Percentiles rank a stretch among this genome's conserved stretches.
phyloP scores from a whole-genome alignment of 345 rosid species.

The Clarkia xantiana region DNA sequence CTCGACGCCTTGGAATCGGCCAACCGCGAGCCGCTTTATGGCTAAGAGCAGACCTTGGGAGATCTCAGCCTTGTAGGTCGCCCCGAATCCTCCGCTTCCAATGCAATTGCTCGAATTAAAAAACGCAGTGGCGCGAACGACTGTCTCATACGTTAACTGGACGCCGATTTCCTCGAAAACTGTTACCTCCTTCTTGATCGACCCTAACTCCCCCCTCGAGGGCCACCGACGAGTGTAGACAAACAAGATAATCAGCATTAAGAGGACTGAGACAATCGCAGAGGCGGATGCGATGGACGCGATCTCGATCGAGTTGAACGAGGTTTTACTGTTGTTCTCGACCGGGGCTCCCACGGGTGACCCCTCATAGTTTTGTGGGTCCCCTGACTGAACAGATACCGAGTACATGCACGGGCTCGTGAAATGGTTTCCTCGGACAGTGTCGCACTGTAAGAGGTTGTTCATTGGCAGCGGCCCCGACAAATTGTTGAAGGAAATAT shows the following conservation, averaged over 20 bases:
- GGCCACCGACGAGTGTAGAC: constrained; percentile 27
- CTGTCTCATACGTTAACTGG: constrained; percentile 31
- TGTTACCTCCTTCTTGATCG: constrained; percentile 30
- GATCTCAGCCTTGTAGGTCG: constrained; percentile 47
- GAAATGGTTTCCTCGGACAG: constrained; percentile 41
- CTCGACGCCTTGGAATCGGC: constrained; percentile 39
- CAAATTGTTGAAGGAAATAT: constrained; percentile 47
- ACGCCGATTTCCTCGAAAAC: constrained; percentile 35
- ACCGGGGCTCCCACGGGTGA: constrained; percentile 10
- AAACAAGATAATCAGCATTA: constrained; percentile 30
- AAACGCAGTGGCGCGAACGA: constrained; percentile 36
- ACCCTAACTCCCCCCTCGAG: constrained; percentile 16
- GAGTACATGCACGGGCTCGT: constrained; percentile 26
- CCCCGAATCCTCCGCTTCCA: constrained; percentile 51
- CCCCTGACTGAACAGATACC: constrained; percentile 12
- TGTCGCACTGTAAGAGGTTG: constrained; percentile 27
- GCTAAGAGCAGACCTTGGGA: constrained; percentile 33
- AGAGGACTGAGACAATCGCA: constrained; percentile 37
- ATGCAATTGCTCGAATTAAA: constrained; percentile 43
- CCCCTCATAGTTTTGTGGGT: constrained; percentile 8
- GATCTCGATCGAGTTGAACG: constrained; percentile 37
- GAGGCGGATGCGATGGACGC: constrained; percentile 46
- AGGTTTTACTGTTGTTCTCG: constrained; percentile 2
- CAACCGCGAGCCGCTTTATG: constrained; percentile 37
- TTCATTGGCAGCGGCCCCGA: constrained; percentile 44